Base-by-base conservation (phyloP, 495 filamentous ascomycete species). In the Oleoguttula mirabilis region DNA sequence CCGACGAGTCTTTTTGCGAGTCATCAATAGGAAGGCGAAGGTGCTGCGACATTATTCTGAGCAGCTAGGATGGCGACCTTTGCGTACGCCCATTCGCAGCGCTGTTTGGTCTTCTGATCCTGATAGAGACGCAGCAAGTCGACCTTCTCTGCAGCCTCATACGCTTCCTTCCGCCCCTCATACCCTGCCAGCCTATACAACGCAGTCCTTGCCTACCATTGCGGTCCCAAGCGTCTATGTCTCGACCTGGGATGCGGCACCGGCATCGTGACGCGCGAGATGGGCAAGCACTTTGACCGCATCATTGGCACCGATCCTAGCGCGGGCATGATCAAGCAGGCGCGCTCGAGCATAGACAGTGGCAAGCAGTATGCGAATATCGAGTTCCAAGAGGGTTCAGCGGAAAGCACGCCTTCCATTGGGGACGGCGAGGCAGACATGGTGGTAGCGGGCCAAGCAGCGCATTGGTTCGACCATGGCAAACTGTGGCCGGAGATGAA, bases 231-330 rank as follows among this genome's bases (percentile, higher is more conserved):
- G 10, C 54, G 55, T 10, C 58, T 63, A 15, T 57, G 75, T 40
- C 55, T 81, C 24, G 77, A 80, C 51, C 65, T 81, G 21, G 77
- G 76, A 32, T 70, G 70, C 48, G 76, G 77, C 7, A 73, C 76
- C 37, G 77, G 76, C 16, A 60, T 66, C 21, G 64, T 77, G 4
- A 64, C 76, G 11, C 68, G 73, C 15, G 64, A 60, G n/a, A 60
- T 81, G 2, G 62, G 65, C 8, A 55, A 58, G 17, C 52, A 58
- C 45, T 78, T 80, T 54, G 54, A 55, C 4, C 55, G 51, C 21
- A 61, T 72, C 8, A 47, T 75, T 10, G 76, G 66, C 36, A 67
- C 69, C 32, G 77, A 79, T 46, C 75, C 76, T n/a, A 76, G 70
- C 2, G 34, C 59, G 3, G 62, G 63, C 36, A 80, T 79, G 75